Conservation (phyloP, 768 basidiomycete genomes). For the Xerocomellus dryophilus region DNA sequence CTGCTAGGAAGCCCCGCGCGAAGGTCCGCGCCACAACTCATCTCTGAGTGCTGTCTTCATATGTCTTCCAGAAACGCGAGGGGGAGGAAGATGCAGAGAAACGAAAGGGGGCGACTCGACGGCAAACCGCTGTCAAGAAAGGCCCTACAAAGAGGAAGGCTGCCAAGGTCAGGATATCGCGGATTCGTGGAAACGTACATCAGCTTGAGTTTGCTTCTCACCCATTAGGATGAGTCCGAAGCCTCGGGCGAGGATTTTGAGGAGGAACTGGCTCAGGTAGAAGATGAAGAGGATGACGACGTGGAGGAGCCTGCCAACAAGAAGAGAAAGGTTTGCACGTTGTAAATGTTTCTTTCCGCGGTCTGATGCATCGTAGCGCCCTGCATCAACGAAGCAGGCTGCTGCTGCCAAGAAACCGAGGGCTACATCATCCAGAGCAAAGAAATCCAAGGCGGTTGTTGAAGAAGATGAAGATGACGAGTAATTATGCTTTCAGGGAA, state of each 20-base stretch:
- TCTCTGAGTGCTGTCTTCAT: conserved; percentile 13
- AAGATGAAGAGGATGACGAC: conserved; percentile 47
- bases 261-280: conserved; percentile 43
- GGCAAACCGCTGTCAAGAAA: conserved; percentile 48
- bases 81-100: conserved; percentile 38
- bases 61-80: conserved; percentile 27
- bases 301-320: conserved; percentile 39
- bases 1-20: conserved; percentile 35
- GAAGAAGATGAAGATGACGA: conserved; percentile 42
- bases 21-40: conserved; percentile 31
- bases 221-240: conserved; percentile 33
- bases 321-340: conserved; percentile 64
- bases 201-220: background rate
- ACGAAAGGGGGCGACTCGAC: conserved; percentile 47
- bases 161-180: conserved; percentile 32
- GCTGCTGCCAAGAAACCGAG: conserved; percentile 41
- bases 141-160: conserved; percentile 44
- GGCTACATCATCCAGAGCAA: conserved; percentile 27
- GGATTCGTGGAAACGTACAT: background rate
- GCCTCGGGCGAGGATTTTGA: conserved; percentile 47
- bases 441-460: conserved; percentile 45
- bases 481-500: conserved; percentile 8
- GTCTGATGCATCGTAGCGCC: conserved; percentile 34
- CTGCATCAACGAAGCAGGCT: conserved; percentile 43
- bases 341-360: background rate